A percentile compares a stretch with the other conserved stretches of the same genome.
Conservation (phyloP, 1,284 basidiomycete species). For the Coriolopsis trogii region DNA sequence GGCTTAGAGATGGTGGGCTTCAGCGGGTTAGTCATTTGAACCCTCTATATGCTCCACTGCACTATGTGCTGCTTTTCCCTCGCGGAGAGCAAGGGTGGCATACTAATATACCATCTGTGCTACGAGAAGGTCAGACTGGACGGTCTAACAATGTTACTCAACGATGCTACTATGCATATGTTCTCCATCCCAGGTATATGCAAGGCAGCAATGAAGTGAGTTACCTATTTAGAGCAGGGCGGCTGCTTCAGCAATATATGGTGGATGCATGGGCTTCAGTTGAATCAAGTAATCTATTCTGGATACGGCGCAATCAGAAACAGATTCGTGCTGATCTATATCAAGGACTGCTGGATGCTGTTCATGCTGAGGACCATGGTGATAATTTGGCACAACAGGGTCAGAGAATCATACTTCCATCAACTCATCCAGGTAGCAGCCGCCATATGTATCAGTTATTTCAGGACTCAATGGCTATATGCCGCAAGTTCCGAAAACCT, state of each 20-base stretch:
- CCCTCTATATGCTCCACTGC: slow-evolving; percentile 38
- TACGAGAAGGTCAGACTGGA: background rate
- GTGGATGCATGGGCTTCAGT: slow-evolving; percentile 36
- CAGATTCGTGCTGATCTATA: slow-evolving; percentile 41
- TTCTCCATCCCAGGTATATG: slow-evolving; percentile 30
- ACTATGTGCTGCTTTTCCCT: slow-evolving; percentile 46
- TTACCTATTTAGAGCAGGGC: slow-evolving; percentile 38
- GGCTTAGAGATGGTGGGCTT: slow-evolving; percentile 23
- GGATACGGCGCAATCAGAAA: slow-evolving; percentile 38
- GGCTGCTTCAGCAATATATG: slow-evolving; percentile 45
- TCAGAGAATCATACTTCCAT: slow-evolving; percentile 40
- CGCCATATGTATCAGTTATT: no score
- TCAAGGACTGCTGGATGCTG: slow-evolving; percentile 41
- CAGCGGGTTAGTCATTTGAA: slow-evolving; percentile 37
- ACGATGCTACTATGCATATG: slow-evolving; percentile 35
- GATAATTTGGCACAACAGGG: slow-evolving; percentile 38
- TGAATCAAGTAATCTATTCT: slow-evolving; percentile 31
- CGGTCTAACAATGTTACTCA: slow-evolving; percentile 29
- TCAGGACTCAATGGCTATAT: no score
- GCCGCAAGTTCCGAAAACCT: no score
- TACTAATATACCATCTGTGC: slow-evolving; percentile 23
- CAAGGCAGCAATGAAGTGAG: slow-evolving; percentile 30
- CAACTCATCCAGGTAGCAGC: slow-evolving; percentile 42
- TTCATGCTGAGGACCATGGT: background rate
- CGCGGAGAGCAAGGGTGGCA: slow-evolving; percentile 45